A percentile compares a stretch with the other conserved stretches of the same genome.
Evolutionary conservation across 2,329 filamentous ascomycete genomes (phyloP).

Genomic region (Immersiporthe knoxdaviesiana): DNA sequence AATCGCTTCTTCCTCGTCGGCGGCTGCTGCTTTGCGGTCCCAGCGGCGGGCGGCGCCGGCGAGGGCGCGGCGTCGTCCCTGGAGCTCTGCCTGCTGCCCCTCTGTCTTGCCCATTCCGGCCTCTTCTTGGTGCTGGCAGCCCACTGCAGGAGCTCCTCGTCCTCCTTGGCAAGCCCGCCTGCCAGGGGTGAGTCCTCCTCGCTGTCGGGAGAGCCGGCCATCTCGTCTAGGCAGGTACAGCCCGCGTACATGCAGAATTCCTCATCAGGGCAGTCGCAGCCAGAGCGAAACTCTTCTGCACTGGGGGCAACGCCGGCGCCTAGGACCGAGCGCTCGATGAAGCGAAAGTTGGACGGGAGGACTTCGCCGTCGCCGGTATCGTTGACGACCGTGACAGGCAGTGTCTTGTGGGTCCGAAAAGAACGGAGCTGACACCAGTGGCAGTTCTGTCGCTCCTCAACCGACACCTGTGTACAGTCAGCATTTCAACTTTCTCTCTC

Average conservation of each 20-base stretch:
- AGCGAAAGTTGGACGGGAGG: slow-evolving; percentile 68
- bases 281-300: slow-evolving; percentile 65
- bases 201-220: slow-evolving; percentile 57
- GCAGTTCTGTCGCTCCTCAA: slow-evolving; percentile 42
- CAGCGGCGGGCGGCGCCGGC: neutral
- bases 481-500: slow-evolving; percentile 34
- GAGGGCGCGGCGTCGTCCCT: slow-evolving; percentile 12
- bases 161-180: slow-evolving; percentile 45
- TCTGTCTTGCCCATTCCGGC: slow-evolving; percentile 21
- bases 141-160: slow-evolving; percentile 32
- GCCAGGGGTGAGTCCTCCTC: slow-evolving; percentile 54
- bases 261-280: slow-evolving; percentile 67
- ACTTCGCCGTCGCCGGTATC: slow-evolving; percentile 54
- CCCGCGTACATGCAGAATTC: slow-evolving; percentile 68
- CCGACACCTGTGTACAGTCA: slow-evolving; percentile 13
- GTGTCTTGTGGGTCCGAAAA: slow-evolving; percentile 52
- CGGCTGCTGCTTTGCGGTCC: neutral
- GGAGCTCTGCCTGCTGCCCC: slow-evolving; percentile 19
- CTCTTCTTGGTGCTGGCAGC: slow-evolving; percentile 26
- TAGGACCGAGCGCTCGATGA: slow-evolving; percentile 66
- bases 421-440: slow-evolving; percentile 65
- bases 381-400: slow-evolving; percentile 68
- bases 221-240: slow-evolving; percentile 68
- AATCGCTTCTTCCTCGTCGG: slow-evolving; percentile 48
- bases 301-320: slow-evolving; percentile 62